Base-by-base conservation (phyloP, 2,329 filamentous ascomycete species). In the Pseudohalonectria lignicola region DNA sequence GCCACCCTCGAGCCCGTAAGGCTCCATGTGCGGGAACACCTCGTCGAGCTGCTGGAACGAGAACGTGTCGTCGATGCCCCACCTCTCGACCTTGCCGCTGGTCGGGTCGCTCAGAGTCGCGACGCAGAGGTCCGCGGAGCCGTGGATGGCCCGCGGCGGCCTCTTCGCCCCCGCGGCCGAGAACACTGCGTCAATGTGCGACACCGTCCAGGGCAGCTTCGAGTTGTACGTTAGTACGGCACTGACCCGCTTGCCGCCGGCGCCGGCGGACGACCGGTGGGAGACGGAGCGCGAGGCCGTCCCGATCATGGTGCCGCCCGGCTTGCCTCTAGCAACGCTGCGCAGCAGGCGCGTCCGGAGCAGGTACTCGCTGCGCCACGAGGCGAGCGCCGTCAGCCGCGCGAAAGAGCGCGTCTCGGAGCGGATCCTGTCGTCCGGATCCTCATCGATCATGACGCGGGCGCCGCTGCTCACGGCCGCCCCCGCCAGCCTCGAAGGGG, bases 341-440 rank as follows among this genome's bases (percentile, higher is more conserved):
- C 87, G 76, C 37, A 96, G 64, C 37, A 96, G 71, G 34, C 86
- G 76, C 2, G 87, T 95, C 34, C 92, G 75, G 40, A 94, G 63
- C 34, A 96, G 82, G 52, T 96, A 98, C 58, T 98, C 92, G 59
- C 86, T 95, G 48, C 90, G 76, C 90, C 92, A 96, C 8, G 88
- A 92, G n/a, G 87, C 83, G 43, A 88, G 63, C 4, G 79, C 71
- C 9, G 85, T 93, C 39, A 98, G 69, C 31, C 88, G 78, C 13
- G 84, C 76, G 52, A 96, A 98, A 46, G 77, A 74, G 32, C 87
- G 82, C 48, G 76, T 74, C 52, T 92, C 83, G 1, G 82, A 81
- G 20, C 76, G 74, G 32, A 87, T 64, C 32, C 36, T 15, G 23
- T 28, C 19, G 11, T 11, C 5, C 19, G 31, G 31, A 25, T n/a